phyloP scores from a whole-genome alignment of 345 rosid genomes.

The Euphorbia pulcherrima region DNA sequence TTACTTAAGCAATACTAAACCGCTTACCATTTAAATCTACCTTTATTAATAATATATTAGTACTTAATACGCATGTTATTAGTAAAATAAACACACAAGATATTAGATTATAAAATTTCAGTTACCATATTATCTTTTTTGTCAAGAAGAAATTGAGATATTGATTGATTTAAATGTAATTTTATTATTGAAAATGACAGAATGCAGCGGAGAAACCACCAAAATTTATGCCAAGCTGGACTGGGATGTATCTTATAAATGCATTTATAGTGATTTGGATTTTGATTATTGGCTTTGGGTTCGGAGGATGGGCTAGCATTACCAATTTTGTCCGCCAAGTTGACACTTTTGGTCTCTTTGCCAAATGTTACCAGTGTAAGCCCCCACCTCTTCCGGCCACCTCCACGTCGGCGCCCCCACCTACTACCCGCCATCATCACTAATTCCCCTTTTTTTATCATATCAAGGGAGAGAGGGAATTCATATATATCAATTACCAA shows the following conservation, averaged over 20 bases:
- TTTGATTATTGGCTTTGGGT: conserved; percentile 75
- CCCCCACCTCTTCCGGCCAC: conserved; percentile 45
- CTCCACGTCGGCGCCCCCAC: conserved; percentile 24
- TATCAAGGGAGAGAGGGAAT: conserved; percentile 27
- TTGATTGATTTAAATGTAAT: too few relatives aligned
- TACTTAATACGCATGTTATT: too few relatives aligned
- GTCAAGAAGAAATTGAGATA: too few relatives aligned
- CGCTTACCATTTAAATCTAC: too few relatives aligned
- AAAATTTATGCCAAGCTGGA: conserved; percentile 76
- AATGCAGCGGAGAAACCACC: conserved; percentile 98
- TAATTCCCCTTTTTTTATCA: conserved; percentile 55
- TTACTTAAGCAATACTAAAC: too few relatives aligned
- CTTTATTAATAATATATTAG: too few relatives aligned
- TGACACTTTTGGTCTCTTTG: conserved; percentile 85
- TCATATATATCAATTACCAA: conserved; percentile 23
- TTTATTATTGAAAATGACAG: conserved; percentile 30
- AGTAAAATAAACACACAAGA: too few relatives aligned
- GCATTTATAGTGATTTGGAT: conserved; percentile 80
- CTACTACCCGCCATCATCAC: conserved; percentile 22
- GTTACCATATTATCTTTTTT: too few relatives aligned
- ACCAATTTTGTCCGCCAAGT: conserved; percentile 85
- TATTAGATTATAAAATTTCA: too few relatives aligned
- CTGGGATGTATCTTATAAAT: conserved; percentile 73
- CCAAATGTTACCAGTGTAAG: conserved; percentile 98
- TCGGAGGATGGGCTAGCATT: conserved; percentile 97